Evolutionary conservation across 192 early-diverging fungal genomes (phyloP).

Genomic region (Phycomyces blakesleeanus): DNA sequence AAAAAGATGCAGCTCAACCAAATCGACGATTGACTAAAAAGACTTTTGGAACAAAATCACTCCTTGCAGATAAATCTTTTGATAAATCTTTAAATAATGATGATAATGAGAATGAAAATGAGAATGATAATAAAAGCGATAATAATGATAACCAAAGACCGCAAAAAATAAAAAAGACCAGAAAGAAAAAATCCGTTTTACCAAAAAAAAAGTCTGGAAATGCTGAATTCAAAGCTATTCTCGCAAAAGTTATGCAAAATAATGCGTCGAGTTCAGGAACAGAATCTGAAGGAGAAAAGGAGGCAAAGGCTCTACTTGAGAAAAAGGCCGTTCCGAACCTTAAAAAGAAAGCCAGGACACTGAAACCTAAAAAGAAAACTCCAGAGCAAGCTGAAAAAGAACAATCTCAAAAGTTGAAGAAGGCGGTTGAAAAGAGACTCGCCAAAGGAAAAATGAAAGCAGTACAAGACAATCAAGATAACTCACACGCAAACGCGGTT

Average conservation of each 20-base stretch:
- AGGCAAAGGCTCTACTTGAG: background rate
- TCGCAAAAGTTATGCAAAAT: background rate
- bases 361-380: too few relatives aligned
- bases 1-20: slow-evolving; percentile 1
- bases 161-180: background rate
- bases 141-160: background rate
- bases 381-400: too few relatives aligned
- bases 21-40: background rate
- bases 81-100: too few relatives aligned
- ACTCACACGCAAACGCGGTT: too few relatives aligned
- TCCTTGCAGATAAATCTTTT: background rate
- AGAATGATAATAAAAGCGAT: too few relatives aligned
- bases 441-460: too few relatives aligned
- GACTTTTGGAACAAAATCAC: background rate
- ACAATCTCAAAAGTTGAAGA: too few relatives aligned
- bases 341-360: background rate
- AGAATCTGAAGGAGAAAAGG: background rate
- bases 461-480: too few relatives aligned
- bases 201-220: slow-evolving; percentile 4
- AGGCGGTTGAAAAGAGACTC: too few relatives aligned
- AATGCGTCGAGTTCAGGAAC: background rate
- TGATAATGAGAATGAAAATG: too few relatives aligned
- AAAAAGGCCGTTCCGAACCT: background rate
- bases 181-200: background rate
- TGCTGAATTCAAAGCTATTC: slow-evolving; percentile 6